phyloP scores from a whole-genome alignment of 768 basidiomycete species.

The Sistotremastrum niveocremeum region DNA sequence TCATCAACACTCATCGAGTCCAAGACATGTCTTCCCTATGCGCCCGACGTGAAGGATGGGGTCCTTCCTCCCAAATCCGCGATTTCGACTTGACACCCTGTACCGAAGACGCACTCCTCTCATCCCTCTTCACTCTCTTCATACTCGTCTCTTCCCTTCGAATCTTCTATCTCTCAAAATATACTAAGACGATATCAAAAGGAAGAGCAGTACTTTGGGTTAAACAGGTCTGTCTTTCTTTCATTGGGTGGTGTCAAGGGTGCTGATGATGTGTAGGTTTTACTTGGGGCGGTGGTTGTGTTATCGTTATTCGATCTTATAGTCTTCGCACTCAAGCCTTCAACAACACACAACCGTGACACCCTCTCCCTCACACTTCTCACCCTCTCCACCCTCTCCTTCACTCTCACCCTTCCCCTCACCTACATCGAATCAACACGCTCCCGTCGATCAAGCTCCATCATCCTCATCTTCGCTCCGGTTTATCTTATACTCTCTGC shows the following conservation, averaged over 20 bases:
- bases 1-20: too few relatives aligned
- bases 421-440: conserved; percentile 60
- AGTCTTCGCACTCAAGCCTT: conserved; percentile 18
- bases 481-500: conserved; percentile 34
- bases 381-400: conserved; percentile 38
- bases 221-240: conserved; percentile 49
- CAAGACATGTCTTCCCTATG: not conserved
- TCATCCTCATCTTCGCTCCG: conserved; percentile 77
- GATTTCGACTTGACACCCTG: conserved; percentile 71
- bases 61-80: conserved; percentile 36
- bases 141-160: conserved; percentile 27
- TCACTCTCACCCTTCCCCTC: conserved; percentile 34
- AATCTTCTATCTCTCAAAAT: conserved; percentile 14
- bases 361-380: conserved; percentile 34
- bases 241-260: not conserved
- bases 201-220: conserved; percentile 33
- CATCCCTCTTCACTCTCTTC: conserved; percentile 34
- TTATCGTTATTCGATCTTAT: conserved; percentile 31
- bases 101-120: conserved; percentile 61
- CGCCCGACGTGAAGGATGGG: conserved; percentile 43
- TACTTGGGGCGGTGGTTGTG: conserved; percentile 33
- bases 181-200: conserved; percentile 25
- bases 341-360: conserved; percentile 22
- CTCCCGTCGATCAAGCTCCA: conserved; percentile 53
- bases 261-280: conserved; percentile 22